Percentiles rank a stretch among this genome's conserved stretches.
These are phyloP conservation scores for Hermanozyma aechmeae DNA, from an alignment of 805 yeast genomes.

Conservation along the genomic window DNA sequence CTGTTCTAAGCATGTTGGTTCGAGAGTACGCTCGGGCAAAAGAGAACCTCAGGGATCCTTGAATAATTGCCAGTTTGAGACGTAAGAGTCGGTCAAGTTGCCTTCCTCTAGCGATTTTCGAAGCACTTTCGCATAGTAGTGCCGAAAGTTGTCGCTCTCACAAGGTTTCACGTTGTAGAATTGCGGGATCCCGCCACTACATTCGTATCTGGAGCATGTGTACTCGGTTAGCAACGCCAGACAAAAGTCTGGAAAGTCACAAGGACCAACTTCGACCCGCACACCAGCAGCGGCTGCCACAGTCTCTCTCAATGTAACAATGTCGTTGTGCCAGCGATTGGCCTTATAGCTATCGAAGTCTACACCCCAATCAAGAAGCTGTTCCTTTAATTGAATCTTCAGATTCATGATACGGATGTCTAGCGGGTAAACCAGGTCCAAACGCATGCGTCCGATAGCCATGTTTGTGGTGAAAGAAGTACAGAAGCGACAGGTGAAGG, in stretches of 20 bases:
- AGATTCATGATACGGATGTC: constrained; percentile 4
- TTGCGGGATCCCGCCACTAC: constrained; percentile 5
- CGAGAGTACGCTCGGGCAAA: no score
- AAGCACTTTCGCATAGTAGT: no score
- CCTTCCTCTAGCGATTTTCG: no score
- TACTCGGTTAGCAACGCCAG: constrained; percentile 5
- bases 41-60: no score
- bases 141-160: no score
- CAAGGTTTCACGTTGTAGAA: constrained; percentile 4
- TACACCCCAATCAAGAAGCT: constrained; percentile 2
- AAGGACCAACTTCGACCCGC: constrained; percentile 3
- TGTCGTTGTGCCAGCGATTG: background rate
- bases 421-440: no score
- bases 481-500: no score
- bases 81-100: no score
- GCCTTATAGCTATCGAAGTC: constrained; percentile 7
- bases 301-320: background rate
- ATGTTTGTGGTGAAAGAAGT: no score
- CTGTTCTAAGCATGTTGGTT: constrained; percentile 13
- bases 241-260: constrained; percentile 4
- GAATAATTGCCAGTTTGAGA: no score
- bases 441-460: no score
- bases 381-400: constrained; percentile 4
- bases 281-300: background rate
- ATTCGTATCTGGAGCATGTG: constrained; percentile 2